phyloP scores from a whole-genome alignment of 2,329 filamentous ascomycete genomes.

The Aspergillus floridensis region DNA sequence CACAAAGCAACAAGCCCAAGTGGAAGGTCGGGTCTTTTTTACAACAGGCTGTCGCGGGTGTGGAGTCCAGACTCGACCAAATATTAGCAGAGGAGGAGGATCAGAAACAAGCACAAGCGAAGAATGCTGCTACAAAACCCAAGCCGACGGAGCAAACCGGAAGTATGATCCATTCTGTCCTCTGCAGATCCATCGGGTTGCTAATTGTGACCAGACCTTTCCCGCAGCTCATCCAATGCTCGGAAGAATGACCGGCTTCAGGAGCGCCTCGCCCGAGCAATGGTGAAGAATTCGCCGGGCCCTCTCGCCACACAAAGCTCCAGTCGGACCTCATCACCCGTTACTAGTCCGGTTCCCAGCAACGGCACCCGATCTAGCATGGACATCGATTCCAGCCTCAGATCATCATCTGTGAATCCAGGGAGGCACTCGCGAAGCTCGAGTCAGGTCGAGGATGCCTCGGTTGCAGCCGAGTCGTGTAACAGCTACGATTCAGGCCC shows the following conservation, averaged over 20 bases:
- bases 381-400: conserved; percentile 32
- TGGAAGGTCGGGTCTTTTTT: conserved; percentile 71
- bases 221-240: conserved; percentile 64
- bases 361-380: conserved; percentile 42
- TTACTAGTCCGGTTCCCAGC: conserved; percentile 51
- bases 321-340: conserved; percentile 52
- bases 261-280: conserved; percentile 81
- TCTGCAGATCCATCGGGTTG: conserved; percentile 4
- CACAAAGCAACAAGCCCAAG: conserved; percentile 53
- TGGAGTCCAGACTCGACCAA: conserved; percentile 88
- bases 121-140: conserved; percentile 25
- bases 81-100: conserved; percentile 75
- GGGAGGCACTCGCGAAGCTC: conserved; percentile 21
- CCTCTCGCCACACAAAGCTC: conserved; percentile 48
- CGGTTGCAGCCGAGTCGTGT: conserved; percentile 17
- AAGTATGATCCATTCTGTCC: conserved; percentile 26
- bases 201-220: conserved; percentile 46
- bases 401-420: conserved; percentile 19
- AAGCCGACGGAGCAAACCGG: conserved; percentile 40
- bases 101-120: conserved; percentile 21
- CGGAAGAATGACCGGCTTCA: conserved; percentile 79
- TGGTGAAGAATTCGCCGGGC: conserved; percentile 62
- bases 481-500: conserved; percentile 30
- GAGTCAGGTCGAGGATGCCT: conserved; percentile 11
- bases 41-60: conserved; percentile 85